These are phyloP conservation scores for Sphagnum fallax DNA, from an alignment of 228 moss, liverwort and hornwort species.

Conservation along the genomic window DNA sequence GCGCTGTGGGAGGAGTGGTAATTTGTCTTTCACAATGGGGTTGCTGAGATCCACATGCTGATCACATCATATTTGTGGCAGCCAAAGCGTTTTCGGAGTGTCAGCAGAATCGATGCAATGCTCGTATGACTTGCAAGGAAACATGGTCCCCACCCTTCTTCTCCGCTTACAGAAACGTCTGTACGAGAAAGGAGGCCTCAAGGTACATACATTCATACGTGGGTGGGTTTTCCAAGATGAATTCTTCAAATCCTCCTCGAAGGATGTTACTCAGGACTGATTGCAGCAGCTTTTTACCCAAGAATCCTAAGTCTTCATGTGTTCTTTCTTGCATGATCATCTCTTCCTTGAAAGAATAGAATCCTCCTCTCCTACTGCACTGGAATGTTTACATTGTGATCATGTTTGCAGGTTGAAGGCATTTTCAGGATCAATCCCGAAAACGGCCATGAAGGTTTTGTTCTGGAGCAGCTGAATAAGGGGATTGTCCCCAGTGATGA, in stretches of 20 bases:
- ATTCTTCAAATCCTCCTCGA: too few species aligned
- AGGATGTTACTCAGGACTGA: too few species aligned
- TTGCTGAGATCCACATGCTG: too few species aligned
- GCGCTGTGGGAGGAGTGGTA: too few species aligned
- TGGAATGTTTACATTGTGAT: too few species aligned
- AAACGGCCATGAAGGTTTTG: constrained; percentile 90
- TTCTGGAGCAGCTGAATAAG: constrained; percentile 89
- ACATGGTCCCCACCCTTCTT: constrained; percentile 92
- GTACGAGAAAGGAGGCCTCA: constrained; percentile 80
- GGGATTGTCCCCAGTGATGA: constrained; percentile 78
- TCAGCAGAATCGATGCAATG: constrained; percentile 99
- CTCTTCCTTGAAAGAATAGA: too few species aligned
- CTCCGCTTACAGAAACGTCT: constrained; percentile 85
- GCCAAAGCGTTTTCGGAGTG: constrained; percentile 94
- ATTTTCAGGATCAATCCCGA: constrained; percentile 99
- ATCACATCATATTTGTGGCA: constrained; percentile 9
- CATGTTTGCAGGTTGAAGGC: constrained; percentile 66
- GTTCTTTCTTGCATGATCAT: too few species aligned
- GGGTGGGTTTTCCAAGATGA: too few species aligned
- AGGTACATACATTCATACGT: constrained; percentile 26
- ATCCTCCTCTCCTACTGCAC: too few species aligned
- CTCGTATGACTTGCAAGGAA: constrained; percentile 74
- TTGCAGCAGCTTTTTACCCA: too few species aligned
- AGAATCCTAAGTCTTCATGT: too few species aligned
- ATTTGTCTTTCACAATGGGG: too few species aligned